Evolutionary conservation across 2,329 filamentous ascomycete genomes (phyloP), one percentile per base, ranked within the genome.

Genomic region (Alternaria novae-zelandiae): DNA sequence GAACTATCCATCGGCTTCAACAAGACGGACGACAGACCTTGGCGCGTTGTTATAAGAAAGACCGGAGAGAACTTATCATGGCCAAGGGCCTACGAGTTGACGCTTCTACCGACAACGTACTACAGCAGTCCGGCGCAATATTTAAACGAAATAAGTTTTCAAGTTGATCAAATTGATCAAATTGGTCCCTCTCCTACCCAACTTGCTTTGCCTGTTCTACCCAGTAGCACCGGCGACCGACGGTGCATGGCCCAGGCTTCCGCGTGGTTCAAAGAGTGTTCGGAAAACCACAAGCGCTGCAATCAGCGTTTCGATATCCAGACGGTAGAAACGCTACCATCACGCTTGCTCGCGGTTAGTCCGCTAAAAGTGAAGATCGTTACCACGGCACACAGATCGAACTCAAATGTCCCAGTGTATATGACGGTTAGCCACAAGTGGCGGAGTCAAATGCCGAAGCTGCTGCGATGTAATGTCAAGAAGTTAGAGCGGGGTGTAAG

Each of bases 81-180:
- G 3, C 1, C 30, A 15, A 15, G 0, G 30, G 1, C 6, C 13
- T 4, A 8, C 30, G 1, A 4, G 1, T 3, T 32, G 30, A 2
- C 5, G 30, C 30, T 32, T 32, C 6, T 15, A 32, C 30, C 30
- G 30, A 32, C 30, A 32, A 4, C 13, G 3, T 32, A 0, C 13
- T 15, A 15, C 30, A 26, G 25, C 26, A 28, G 26, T 12, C 26
- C 26, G 26, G 26, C n/a, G n/a, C n/a, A n/a, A n/a, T n/a, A n/a
- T n/a, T n/a, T n/a, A n/a, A n/a, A n/a, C n/a, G n/a, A n/a, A n/a
- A n/a, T n/a, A n/a, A n/a, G n/a, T 12, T 30, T 30, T 32, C 30
- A 32, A 32, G 30, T 15, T n/a, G n/a, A n/a, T n/a, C n/a, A n/a
- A n/a, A n/a, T n/a, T 36, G 4, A 2, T 15, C 30, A 15, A 36